phyloP scores from a whole-genome alignment of 2,329 filamentous ascomycete species.

The Beauveria bassiana region DNA sequence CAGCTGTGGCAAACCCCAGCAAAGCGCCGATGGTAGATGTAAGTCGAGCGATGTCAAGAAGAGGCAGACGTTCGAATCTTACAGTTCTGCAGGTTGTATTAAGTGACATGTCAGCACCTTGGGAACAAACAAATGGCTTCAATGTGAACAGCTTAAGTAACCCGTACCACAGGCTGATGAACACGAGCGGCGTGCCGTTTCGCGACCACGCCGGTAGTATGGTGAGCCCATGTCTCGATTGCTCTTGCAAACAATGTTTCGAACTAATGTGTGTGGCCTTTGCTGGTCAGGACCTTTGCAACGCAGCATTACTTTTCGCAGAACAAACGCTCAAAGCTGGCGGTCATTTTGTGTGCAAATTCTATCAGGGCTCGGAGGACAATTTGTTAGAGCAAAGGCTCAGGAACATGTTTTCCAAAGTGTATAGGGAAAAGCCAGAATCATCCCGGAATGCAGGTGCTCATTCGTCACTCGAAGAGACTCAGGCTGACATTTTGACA shows the following conservation, averaged over 20 bases:
- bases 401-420: conserved; percentile 68
- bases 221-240: conserved; percentile 46
- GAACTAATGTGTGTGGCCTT: background rate
- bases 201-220: conserved; percentile 90
- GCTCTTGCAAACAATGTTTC: background rate
- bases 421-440: conserved; percentile 83
- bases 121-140: conserved; percentile 71
- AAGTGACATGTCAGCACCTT: conserved; percentile 99
- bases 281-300: conserved; percentile 69
- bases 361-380: conserved; percentile 87
- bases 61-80: conserved; percentile 4
- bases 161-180: conserved; percentile 98
- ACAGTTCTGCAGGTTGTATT: conserved; percentile 59
- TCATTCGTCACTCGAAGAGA: background rate
- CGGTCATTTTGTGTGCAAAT: conserved; percentile 95
- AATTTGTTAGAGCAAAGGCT: conserved; percentile 68
- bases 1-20: conserved; percentile 22
- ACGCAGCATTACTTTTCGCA: conserved; percentile 75
- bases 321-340: conserved; percentile 74
- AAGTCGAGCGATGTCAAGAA: conserved; percentile 19
- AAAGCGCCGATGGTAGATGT: conserved; percentile 55
- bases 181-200: conserved; percentile 82
- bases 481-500: conserved; percentile 13
- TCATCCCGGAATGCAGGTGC: conserved; percentile 72
- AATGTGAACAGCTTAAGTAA: conserved; percentile 88